A percentile compares a stretch with the other conserved stretches of the same genome.
phyloP scores from a whole-genome alignment of 108 stramenopile species.

The Schizochytrium sp. region DNA sequence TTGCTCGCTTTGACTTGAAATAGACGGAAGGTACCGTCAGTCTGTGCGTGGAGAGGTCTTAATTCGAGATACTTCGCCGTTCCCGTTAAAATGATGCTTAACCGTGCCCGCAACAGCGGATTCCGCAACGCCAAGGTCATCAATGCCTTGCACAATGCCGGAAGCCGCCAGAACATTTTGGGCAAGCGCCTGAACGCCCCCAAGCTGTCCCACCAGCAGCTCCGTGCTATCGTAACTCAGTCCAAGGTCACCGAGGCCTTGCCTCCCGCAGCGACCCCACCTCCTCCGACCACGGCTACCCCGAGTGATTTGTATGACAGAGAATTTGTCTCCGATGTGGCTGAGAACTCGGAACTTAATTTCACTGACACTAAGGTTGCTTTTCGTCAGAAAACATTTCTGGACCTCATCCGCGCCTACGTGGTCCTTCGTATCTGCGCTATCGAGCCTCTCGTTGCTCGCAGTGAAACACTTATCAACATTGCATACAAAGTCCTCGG shows the following conservation, averaged over 20 bases:
- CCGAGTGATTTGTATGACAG: slow-evolving; percentile 5
- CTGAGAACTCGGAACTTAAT: slow-evolving; percentile 54
- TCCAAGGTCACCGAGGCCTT: neutral
- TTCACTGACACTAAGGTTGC: slow-evolving; percentile 60
- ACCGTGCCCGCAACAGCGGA: no score
- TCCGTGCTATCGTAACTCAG: no score
- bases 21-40: no score
- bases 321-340: slow-evolving; percentile 1
- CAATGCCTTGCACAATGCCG: no score
- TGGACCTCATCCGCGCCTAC: slow-evolving; percentile 80
- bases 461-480: slow-evolving; percentile 78
- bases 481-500: slow-evolving; percentile 73
- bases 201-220: no score
- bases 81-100: no score
- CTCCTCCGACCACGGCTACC: slow-evolving; percentile 21
- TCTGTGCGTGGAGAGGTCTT: no score
- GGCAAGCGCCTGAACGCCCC: no score
- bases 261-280: slow-evolving; percentile 1
- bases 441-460: slow-evolving; percentile 76
- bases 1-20: no score
- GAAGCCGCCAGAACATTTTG: no score
- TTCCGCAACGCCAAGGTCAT: no score
- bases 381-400: slow-evolving; percentile 75
- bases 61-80: no score
- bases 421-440: slow-evolving; percentile 79